Base-by-base conservation (phyloP, 169 alveolate species). In the Cryptosporidium ubiquitum region DNA sequence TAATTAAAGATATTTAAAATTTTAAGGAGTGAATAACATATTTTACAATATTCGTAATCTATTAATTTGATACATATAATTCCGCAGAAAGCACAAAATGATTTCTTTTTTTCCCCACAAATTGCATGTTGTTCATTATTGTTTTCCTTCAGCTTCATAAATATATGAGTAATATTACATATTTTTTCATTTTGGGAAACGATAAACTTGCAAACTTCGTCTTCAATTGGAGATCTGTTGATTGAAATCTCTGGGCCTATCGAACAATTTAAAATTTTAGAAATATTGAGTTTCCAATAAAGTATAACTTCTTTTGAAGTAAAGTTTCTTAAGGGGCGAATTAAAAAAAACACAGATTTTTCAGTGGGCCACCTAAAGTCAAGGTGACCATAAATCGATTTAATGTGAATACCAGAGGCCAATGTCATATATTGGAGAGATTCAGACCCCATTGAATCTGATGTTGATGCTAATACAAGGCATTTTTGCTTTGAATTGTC, bases 211-310 rank as follows among this genome's bases (percentile, higher is more conserved):
- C 40, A n/a, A 9, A 58, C 40, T 79, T 79, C 89, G 6, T 64
- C 5, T 61, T 79, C 89, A 61, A 79, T 20, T 10, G 47, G 74
- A 26, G 79, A 58, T 33, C 58, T 79, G 18, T 66, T 39, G 10
- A 79, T 58, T 35, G 89, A 79, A 40, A 79, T 61, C 49, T 79
- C 79, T 20, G 75, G 66, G 12, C 89, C 89, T 9, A 79, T 79
- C n/a, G 61, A 42, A 64, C 75, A 7, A 61, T 40, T 60, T 29
- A 79, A 4, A 1, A 31, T 16, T 35, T 79, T 29, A 18, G 73
- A 61, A 26, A 52, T 26, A 42, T 61, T 60, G 66, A 47, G 35
- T 55, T 39, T 58, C 89, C 89, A 79, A n/a, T 79, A 79, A 20
- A 79, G 33, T 33, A 64, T 61, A 23, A 79, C 52, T 49, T 79